Base-by-base conservation (phyloP, 1,284 basidiomycete genomes). In the Apiotrichum gracile region DNA sequence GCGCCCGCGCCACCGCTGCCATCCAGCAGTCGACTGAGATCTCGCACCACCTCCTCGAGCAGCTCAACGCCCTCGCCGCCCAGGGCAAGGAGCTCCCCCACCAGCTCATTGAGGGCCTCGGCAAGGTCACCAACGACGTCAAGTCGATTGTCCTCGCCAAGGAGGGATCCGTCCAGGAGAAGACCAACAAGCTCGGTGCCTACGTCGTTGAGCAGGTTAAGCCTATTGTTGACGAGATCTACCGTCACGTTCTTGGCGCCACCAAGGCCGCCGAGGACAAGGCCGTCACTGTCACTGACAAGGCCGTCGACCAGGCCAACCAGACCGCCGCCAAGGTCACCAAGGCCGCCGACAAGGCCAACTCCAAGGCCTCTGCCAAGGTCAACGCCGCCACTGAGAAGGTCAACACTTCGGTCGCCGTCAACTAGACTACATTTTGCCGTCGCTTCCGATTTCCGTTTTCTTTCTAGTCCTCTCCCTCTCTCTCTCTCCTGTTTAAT, bases 141-240 rank as follows among this genome's bases (percentile, higher is more conserved):
- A 68, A 65, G 62, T 47, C 62, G 27, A 76, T 76, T 47, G 62
- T 74, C 44, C 65, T 72, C 31, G 63, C 68, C 49, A 73, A 76
- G 61, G 72, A 76, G 25, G 58, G 62, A 34, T 62, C 63, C 38
- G 47, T 73, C 40, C 68, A 72, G 60, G 71, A 74, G 43, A 76
- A 76, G 65, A 67, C 67, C 17, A 70, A 71, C 66, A 72, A 74
- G 65, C 64, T 76, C 49, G 63, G 61, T 8, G 62, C 67, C 37
- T 76, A 76, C 59, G 68, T 74, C 49, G 51, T 71, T 41, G 72
- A 72, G 56, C 65, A 73, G 49, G 69, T 70, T 61, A 72, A 73
- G 60, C 72, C 72, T n/a, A 59, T 73, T 51, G 65, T 74, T 35
- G 72, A 74, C 61, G 67, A 74, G 57, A 68, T 72, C 49, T 70